Evolutionary conservation across 108 stramenopile genomes (phyloP), one percentile per base, ranked within the genome.

Genomic region (Cyclotella sp.): DNA sequence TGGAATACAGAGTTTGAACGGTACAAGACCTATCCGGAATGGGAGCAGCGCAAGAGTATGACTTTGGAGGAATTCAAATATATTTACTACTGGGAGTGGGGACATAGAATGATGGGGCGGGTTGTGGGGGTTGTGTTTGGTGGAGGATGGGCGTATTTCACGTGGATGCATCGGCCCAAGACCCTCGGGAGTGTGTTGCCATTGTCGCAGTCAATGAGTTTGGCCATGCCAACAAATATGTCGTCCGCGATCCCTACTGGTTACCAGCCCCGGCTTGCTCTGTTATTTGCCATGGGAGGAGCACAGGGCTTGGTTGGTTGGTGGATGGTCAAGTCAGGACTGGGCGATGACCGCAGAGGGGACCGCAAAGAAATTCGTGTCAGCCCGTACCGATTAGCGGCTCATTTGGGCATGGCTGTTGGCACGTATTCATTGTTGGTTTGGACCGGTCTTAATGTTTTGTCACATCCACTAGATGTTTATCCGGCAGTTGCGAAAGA

Each of bases 291-390:
- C 63, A 93, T 99, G 89, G 99, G 99, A 22, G 98, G 97, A 11
- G 91, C 93, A 4, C 98, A 99, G 84, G 99, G 99, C 1, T 75
- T 98, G 54, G 97, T 99, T 18, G 99, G 99, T 22, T 99, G 99
- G 99, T 99, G 99, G 99, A 99, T 99, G 99, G 99, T 99, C 49
- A 94, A 96, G 86, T 92, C 90, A 22, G 99, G 99, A 16, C 79
- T 99, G 29, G 96, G 97, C 30, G 90, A 97, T 60, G 96, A 98
- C 78, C 91, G 96, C 39, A 77, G 89, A 11, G 87, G 77, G 15
- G 94, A 98, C 67, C 71, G 81, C 51, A 78, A 86, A 55, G 96
- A 98, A 78, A 98, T 99, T 72, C 94, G 99, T 27, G 99, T 99
- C 14, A 86, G 84, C 67, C 99, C 99, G 2, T 88, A 98, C 77